These are phyloP conservation scores for Phialocephala subalpina DNA, from an alignment of 2,329 filamentous ascomycete species.

Conservation along the genomic window DNA sequence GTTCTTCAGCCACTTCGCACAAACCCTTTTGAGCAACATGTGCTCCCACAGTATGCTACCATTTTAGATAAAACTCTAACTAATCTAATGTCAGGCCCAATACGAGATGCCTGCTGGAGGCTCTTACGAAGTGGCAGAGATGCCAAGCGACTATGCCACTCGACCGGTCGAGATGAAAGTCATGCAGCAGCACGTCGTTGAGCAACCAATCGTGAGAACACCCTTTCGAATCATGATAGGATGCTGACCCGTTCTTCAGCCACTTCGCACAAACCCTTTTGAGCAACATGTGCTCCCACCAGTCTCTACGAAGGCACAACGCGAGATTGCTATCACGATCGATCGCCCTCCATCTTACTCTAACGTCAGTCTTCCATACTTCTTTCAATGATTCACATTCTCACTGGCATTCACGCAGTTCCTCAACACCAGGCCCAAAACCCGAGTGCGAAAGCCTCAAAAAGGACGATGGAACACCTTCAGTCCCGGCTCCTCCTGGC, in stretches of 20 bases:
- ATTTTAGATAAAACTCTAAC: not conserved
- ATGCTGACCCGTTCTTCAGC: not conserved
- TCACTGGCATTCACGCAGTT: not conserved
- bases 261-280: not conserved
- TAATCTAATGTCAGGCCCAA: not conserved
- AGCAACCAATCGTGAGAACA: not conserved
- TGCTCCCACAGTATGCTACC: not conserved
- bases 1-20: not conserved
- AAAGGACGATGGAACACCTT: conserved; percentile 8
- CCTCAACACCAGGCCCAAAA: conserved; percentile 1
- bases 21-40: conserved; percentile 2
- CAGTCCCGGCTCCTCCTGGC: conserved; percentile 2
- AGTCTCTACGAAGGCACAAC: not conserved
- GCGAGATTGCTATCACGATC: conserved; percentile 5
- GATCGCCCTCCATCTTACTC: conserved; percentile 10
- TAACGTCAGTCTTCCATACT: not conserved
- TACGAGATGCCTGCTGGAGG: conserved; percentile 10
- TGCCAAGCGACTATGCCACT: conserved; percentile 1
- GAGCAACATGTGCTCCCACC: not conserved
- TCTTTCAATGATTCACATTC: not conserved
- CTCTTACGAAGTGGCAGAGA: conserved; percentile 4
- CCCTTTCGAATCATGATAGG: not conserved
- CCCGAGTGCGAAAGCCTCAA: conserved; percentile 12
- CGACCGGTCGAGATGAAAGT: not conserved
- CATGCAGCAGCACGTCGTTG: not conserved